phyloP scores from a whole-genome alignment of 208 protist species.

The Angomonas deanei region DNA sequence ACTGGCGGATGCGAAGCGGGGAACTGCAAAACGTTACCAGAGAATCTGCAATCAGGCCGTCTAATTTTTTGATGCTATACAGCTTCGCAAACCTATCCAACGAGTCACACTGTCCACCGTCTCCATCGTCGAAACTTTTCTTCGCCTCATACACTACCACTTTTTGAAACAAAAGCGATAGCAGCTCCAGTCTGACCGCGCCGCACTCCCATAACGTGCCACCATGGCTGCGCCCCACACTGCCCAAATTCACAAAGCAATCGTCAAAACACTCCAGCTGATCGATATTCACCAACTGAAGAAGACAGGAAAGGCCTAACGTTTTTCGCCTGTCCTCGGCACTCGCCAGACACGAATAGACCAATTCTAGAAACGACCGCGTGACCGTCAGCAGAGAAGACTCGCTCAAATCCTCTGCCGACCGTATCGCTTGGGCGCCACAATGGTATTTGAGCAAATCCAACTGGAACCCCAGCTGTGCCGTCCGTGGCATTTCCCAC shows the following conservation, averaged over 20 bases:
- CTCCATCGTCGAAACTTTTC: neutral
- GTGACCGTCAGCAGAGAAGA: too few relatives aligned
- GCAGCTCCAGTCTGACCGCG: conserved; percentile 12
- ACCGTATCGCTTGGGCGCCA: too few relatives aligned
- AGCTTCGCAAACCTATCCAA: too few relatives aligned
- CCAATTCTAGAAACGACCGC: too few relatives aligned
- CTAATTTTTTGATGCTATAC: neutral
- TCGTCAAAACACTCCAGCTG: conserved; percentile 1
- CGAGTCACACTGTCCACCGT: neutral
- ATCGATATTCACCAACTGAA: neutral
- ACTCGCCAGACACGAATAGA: too few relatives aligned
- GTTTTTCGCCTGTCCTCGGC: too few relatives aligned
- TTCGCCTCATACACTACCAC: neutral
- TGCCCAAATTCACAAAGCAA: neutral
- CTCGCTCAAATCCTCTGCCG: too few relatives aligned
- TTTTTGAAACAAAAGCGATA: conserved; percentile 6
- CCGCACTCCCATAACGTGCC: conserved; percentile 7
- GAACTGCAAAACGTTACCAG: conserved; percentile 1
- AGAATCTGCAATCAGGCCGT: neutral
- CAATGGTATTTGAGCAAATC: conserved; percentile 5
- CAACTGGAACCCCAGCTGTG: neutral
- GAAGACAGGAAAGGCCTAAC: neutral
- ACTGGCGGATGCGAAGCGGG: conserved; percentile 22
- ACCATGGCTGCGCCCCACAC: neutral
- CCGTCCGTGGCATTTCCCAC: too few relatives aligned